Evolutionary conservation across 306 rosid genomes (phyloP).

Genomic region (Hippophae tibetana): DNA sequence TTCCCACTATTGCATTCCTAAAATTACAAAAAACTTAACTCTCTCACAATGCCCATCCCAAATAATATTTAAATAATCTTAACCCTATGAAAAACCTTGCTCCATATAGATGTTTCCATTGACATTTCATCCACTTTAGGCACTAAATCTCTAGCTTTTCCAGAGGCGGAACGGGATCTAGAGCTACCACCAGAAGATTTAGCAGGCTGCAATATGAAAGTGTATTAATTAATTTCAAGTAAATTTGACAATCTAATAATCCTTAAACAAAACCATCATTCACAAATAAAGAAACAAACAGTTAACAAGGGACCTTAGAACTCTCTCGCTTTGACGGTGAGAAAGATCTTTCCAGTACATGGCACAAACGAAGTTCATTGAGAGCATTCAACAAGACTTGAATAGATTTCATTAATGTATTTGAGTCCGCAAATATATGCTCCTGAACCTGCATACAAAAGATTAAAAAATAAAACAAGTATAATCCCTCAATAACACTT

Average conservation of each 20-base stretch:
- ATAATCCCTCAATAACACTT: background rate
- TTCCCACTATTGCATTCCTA: too few relatives aligned
- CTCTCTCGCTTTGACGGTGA: constrained; percentile 35
- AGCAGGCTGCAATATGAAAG: constrained; percentile 31
- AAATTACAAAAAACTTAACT: too few relatives aligned
- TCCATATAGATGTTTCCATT: constrained; percentile 45
- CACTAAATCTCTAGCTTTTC: constrained; percentile 42
- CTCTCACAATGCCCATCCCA: too few relatives aligned
- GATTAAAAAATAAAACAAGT: constrained; percentile 10
- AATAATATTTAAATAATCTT: background rate
- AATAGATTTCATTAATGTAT: constrained; percentile 66
- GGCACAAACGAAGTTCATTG: constrained; percentile 74
- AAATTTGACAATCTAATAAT: background rate
- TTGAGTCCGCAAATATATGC: constrained; percentile 61
- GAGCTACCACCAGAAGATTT: constrained; percentile 55
- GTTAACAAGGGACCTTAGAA: constrained; percentile 44
- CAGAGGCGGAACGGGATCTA: constrained; percentile 39
- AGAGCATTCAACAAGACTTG: constrained; percentile 76
- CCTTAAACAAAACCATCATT: background rate
- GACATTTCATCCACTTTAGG: constrained; percentile 19
- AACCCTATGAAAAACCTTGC: constrained; percentile 42
- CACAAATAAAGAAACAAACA: constrained; percentile 8
- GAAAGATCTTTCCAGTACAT: constrained; percentile 46
- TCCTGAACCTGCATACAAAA: constrained; percentile 65
- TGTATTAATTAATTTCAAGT: constrained; percentile 3